Evolutionary conservation across 2,329 filamentous ascomycete species (phyloP), one percentile per base, ranked within the genome.

Genomic region (Ophiostoma tasmaniense): DNA sequence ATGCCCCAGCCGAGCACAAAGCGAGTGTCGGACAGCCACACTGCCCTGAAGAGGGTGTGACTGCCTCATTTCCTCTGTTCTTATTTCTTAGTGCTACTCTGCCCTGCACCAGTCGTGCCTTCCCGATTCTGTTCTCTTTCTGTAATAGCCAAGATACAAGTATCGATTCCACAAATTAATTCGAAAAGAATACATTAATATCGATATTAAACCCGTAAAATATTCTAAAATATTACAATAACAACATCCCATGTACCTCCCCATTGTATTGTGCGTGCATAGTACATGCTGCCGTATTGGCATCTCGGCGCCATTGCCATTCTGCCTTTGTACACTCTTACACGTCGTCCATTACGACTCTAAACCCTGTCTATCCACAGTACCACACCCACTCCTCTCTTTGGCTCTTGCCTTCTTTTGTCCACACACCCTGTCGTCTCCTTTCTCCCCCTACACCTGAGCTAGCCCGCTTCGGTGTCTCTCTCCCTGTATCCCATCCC

Each of bases 401-500:
- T 45, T 45, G 17, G 5, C 42, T 45, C 42, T 45, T 45, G 20
- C 67, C 11, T 52, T 69, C 52, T 62, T 55, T 69, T 66, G 33
- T 62, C 64, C 50, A 55, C 68, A 64, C 65, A 64, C 45, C 68
- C 50, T 52, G 66, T 59, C 52, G 59, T 65, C 52, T 65, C 37
- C 59, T 55, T 66, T 30, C 22, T 22, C 22, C 28, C 33, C 28
- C 37, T n/a, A n/a, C 42, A 35, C 30, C 45, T 37, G 42, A 59
- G 35, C 68, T 69, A 69, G 37, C 68, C 66, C 37, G 45, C 68
- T 69, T 67, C 59, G 45, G 68, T 59, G 42, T 25, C 33, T 17
- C 25, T 50, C 28, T 25, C n/a, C 6, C 3, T 33, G 33, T 33
- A 33, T 8, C 10, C 50, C n/a, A n/a, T n/a, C 25, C 17, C 45